Percentiles rank a stretch among this genome's conserved stretches.
phyloP scores from a whole-genome alignment of 345 rosid genomes.

The Capsella bursapastoris region DNA sequence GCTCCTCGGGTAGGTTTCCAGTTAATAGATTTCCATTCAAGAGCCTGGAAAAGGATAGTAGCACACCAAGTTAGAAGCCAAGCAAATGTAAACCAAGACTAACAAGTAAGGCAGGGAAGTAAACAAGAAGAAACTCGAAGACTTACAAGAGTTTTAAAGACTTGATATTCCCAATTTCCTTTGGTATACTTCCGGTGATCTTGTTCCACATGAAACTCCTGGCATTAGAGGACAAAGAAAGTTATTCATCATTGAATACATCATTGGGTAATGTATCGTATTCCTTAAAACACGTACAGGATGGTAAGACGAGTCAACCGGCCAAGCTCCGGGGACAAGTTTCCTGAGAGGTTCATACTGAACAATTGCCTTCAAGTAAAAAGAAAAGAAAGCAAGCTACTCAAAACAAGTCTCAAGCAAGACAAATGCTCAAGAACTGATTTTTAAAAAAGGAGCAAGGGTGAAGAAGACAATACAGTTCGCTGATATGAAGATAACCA shows the following conservation, averaged over 20 bases:
- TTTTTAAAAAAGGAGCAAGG: background rate
- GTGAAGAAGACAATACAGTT: slow-evolving; percentile 61
- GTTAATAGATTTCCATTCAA: slow-evolving; percentile 86
- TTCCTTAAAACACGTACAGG: slow-evolving; percentile 52
- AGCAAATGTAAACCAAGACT: slow-evolving; percentile 19
- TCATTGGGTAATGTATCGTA: background rate
- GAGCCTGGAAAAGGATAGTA: slow-evolving; percentile 60
- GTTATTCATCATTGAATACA: background rate
- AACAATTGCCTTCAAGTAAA: slow-evolving; percentile 69
- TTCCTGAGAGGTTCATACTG: slow-evolving; percentile 77
- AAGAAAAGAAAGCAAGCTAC: background rate
- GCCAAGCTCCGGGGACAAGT: slow-evolving; percentile 81
- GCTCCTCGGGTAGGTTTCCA: slow-evolving; percentile 84
- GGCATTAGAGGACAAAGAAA: slow-evolving; percentile 30
- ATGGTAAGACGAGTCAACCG: slow-evolving; percentile 61
- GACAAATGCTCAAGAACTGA: background rate
- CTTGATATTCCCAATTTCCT: slow-evolving; percentile 82
- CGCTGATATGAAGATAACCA: slow-evolving; percentile 78
- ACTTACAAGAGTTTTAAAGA: slow-evolving; percentile 87
- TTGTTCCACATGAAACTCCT: slow-evolving; percentile 99
- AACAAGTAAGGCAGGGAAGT: slow-evolving; percentile 2
- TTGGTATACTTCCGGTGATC: slow-evolving; percentile 80
- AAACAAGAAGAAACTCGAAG: background rate
- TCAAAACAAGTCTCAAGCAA: slow-evolving; percentile 1
- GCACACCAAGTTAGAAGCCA: slow-evolving; percentile 36